A percentile compares a stretch with the other conserved stretches of the same genome.
phyloP scores from a whole-genome alignment of 352 stramenopile species.

The Aphanomyces astaci region DNA sequence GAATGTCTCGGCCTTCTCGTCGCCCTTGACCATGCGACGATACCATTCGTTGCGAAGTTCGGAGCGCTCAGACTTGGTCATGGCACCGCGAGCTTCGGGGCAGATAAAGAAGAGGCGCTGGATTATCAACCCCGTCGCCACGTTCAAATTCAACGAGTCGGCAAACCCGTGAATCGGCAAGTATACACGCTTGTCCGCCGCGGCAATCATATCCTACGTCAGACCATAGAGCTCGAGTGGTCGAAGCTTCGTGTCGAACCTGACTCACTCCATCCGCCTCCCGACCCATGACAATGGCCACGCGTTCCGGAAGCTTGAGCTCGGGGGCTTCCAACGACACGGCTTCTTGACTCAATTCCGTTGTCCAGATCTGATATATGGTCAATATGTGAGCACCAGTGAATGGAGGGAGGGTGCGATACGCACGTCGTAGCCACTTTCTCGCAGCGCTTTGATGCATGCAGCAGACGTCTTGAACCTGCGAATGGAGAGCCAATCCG shows the following conservation, averaged over 20 bases:
- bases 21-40: constrained; percentile 29
- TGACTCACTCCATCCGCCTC: constrained; percentile 71
- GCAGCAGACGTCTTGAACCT: constrained; percentile 62
- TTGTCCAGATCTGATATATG: constrained; percentile 76
- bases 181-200: constrained; percentile 69
- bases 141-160: constrained; percentile 81
- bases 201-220: constrained; percentile 46
- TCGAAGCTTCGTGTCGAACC: neutral
- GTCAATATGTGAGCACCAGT: constrained; percentile 25
- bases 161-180: constrained; percentile 80
- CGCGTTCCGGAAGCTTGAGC: constrained; percentile 48
- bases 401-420: too few species aligned
- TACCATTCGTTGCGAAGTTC: constrained; percentile 32
- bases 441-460: constrained; percentile 49
- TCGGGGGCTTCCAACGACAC: constrained; percentile 27
- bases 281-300: constrained; percentile 85
- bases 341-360: constrained; percentile 58
- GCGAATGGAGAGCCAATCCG: constrained; percentile 61
- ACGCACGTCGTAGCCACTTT: constrained; percentile 28
- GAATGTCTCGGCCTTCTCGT: constrained; percentile 26
- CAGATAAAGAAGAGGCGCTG: constrained; percentile 45
- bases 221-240: neutral
- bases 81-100: constrained; percentile 30
- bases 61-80: constrained; percentile 26
- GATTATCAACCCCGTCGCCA: constrained; percentile 76